A percentile compares a stretch with the other conserved stretches of the same genome.
These are phyloP conservation scores for Fistulinella prunicolor DNA, from an alignment of 768 basidiomycete genomes.

Conservation along the genomic window DNA sequence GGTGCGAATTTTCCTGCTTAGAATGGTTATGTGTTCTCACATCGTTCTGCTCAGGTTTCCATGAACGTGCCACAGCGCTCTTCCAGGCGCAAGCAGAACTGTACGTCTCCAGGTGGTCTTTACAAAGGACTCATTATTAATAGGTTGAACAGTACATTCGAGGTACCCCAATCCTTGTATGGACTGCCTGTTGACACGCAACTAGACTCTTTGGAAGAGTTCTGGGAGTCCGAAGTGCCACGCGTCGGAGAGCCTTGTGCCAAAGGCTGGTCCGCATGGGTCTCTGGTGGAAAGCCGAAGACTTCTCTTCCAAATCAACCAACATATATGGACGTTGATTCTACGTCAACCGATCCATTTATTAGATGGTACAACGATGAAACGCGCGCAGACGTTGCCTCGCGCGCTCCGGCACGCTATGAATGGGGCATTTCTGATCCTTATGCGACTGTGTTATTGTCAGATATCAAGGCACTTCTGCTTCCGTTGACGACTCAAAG, in stretches of 20 bases:
- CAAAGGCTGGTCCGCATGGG: conserved; percentile 69
- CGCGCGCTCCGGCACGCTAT: conserved; percentile 53
- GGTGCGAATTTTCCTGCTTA: conserved; percentile 42
- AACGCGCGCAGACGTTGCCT: conserved; percentile 41
- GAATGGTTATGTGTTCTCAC: conserved; percentile 1
- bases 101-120: conserved; percentile 40
- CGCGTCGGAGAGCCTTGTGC: conserved; percentile 69
- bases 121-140: conserved; percentile 5
- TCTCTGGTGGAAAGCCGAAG: conserved; percentile 42
- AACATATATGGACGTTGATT: conserved; percentile 17
- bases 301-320: conserved; percentile 3
- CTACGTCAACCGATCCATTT: conserved; percentile 56
- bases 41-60: conserved; percentile 47
- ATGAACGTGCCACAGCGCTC: conserved; percentile 71
- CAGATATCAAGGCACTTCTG: conserved; percentile 62
- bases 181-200: conserved; percentile 44
- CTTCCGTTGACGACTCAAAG: conserved; percentile 41
- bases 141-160: conserved; percentile 49
- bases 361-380: conserved; percentile 64
- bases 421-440: conserved; percentile 57
- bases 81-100: conserved; percentile 84
- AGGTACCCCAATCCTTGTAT: conserved; percentile 46
- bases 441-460: conserved; percentile 68
- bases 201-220: conserved; percentile 66
- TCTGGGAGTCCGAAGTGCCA: conserved; percentile 82